Evolutionary conservation across 1,284 basidiomycete species (phyloP).

Genomic region (Apiotrichum akiyoshidainum): DNA sequence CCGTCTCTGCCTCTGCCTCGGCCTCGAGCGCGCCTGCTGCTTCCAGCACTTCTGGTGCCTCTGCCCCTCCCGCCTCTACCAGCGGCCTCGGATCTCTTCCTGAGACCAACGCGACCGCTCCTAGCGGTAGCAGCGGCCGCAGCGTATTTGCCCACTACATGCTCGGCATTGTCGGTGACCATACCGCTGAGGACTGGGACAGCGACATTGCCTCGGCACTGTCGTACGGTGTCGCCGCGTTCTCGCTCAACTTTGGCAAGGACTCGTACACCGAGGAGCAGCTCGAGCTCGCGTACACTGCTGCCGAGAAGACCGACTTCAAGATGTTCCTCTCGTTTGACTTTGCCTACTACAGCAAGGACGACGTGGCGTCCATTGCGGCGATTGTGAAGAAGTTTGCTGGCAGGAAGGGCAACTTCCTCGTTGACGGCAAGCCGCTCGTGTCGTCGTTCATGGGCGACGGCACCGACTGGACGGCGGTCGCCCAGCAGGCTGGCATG

Average conservation of each 20-base stretch:
- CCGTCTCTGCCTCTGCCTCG: no score
- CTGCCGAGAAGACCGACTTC: constrained; percentile 38
- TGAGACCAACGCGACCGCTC: neutral
- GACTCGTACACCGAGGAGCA: constrained; percentile 42
- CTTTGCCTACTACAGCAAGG: constrained; percentile 46
- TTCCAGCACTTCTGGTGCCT: no score
- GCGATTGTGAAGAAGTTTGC: constrained; percentile 34
- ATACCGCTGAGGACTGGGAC: constrained; percentile 34
- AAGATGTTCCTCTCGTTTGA: constrained; percentile 49
- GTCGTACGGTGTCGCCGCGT: constrained; percentile 44
- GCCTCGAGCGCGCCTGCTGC: no score
- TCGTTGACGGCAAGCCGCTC: constrained; percentile 42
- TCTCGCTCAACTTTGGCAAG: constrained; percentile 48
- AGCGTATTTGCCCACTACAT: constrained; percentile 58
- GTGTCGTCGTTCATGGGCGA: constrained; percentile 49
- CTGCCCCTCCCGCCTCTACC: no score
- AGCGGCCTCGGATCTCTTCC: neutral
- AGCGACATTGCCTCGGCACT: constrained; percentile 43
- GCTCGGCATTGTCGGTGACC: constrained; percentile 64
- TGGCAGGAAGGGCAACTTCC: constrained; percentile 31
- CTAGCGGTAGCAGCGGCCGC: constrained; percentile 17
- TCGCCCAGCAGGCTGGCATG: constrained; percentile 27
- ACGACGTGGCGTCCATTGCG: constrained; percentile 16
- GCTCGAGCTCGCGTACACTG: constrained; percentile 43
- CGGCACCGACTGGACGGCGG: constrained; percentile 41